Base-by-base conservation (phyloP, 1,284 basidiomycete genomes). In the Irpex sp. region DNA sequence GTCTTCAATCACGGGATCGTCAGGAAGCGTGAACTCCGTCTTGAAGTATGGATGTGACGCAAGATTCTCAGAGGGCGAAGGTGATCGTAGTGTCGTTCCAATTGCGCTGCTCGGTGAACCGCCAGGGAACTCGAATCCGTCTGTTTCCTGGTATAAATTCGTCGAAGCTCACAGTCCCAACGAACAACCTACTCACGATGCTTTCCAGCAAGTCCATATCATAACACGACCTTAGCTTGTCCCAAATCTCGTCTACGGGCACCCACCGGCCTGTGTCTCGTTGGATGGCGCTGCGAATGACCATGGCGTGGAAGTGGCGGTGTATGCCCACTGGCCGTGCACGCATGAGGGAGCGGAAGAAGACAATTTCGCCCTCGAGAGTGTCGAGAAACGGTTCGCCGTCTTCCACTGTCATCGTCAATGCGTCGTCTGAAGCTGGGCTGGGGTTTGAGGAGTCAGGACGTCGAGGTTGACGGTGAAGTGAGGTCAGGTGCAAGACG, bases 241-340 rank as follows among this genome's bases (percentile, higher is more conserved):
- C 74, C 92, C 91, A 94, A 23, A 95, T 80, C 45, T 81, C 82
- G 18, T 86, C 82, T 4, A 86, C 72, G 23, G 83, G 73, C 37
- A 94, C 80, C 63, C 78, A 65, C n/a, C 76, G 79, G 37, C 85
- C 86, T 0, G 88, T 89, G 68, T 90, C 88, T 72, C 83, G 83
- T 67, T 81, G 76, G 62, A 93, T 91, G 54, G 82, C 78, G 66
- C 83, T 87, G 64, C 86, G 85, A 63, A 93, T 87, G 63, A 85
- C 80, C 61, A 93, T 77, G 67, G 90, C 77, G 69, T 93, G 90
- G 75, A 93, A 92, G 73, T 90, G 83, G 23, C 84, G 84, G 74
- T 93, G 87, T 48, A 88, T 83, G 56, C 90, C 91, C 60, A 93
- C 82, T 0, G 90, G 91, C 60, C 91, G 79, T 6, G 88, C 81